These are phyloP conservation scores for Diaporthe ilicicola DNA, from an alignment of 2,329 filamentous ascomycete species.

Conservation along the genomic window DNA sequence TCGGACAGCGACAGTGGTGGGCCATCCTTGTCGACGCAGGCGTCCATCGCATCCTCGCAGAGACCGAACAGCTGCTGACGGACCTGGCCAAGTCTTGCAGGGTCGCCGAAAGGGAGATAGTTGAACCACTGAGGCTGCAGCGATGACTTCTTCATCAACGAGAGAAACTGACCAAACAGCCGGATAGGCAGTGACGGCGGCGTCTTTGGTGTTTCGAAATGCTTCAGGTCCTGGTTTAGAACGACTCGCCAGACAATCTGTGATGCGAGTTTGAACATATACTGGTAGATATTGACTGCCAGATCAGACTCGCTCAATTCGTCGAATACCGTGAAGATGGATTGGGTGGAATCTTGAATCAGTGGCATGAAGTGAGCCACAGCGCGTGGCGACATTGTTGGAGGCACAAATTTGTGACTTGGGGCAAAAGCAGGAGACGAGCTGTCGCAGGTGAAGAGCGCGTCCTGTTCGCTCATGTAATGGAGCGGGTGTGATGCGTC, in stretches of 20 bases:
- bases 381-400: neutral
- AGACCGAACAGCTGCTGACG: too few relatives aligned
- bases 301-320: neutral
- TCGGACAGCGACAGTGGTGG: too few relatives aligned
- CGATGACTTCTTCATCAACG: too few relatives aligned
- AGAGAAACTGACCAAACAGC: too few relatives aligned
- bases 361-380: neutral
- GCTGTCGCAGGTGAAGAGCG: neutral
- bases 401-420: neutral
- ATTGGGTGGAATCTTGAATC: neutral
- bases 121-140: too few relatives aligned
- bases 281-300: neutral
- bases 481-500: neutral
- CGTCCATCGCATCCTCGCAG: too few relatives aligned
- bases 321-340: neutral
- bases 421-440: neutral
- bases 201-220: neutral
- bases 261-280: neutral
- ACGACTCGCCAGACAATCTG: neutral
- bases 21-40: too few relatives aligned
- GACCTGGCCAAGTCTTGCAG: too few relatives aligned
- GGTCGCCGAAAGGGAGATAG: too few relatives aligned
- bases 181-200: too few relatives aligned
- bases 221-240: neutral
- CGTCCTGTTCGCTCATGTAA: neutral